Evolutionary conservation across 2,329 filamentous ascomycete genomes (phyloP).

Genomic region (Fonsecaea pedrosoi): DNA sequence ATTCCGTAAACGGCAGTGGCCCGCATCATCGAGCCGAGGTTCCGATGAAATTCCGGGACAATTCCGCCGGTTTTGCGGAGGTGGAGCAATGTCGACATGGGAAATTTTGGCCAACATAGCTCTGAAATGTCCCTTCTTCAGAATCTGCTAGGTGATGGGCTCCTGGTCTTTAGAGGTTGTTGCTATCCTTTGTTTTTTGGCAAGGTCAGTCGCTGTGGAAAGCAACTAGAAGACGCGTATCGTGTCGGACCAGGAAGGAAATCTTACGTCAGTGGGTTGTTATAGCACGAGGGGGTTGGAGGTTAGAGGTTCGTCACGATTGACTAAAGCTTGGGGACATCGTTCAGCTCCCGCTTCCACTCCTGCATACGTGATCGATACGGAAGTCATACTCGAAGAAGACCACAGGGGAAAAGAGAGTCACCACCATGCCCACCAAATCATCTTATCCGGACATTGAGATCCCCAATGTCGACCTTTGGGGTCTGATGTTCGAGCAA

Average conservation of each 20-base stretch:
- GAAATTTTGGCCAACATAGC: neutral
- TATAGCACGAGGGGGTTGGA: too few relatives aligned
- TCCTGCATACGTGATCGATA: neutral
- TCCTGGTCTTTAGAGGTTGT: neutral
- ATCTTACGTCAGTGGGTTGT: too few relatives aligned
- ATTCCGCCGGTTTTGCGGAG: constrained; percentile 2
- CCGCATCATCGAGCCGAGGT: neutral
- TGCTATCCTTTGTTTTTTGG: too few relatives aligned
- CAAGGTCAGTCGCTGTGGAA: too few relatives aligned
- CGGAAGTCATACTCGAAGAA: neutral
- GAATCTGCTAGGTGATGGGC: neutral
- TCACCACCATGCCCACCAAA: constrained; percentile 68
- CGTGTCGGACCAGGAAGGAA: too few relatives aligned
- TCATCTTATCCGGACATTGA: constrained; percentile 70
- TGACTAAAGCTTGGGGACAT: too few relatives aligned
- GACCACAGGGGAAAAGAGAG: neutral
- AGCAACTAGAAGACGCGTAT: too few relatives aligned
- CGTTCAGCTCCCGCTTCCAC: too few relatives aligned
- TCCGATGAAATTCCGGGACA: neutral
- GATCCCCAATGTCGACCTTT: constrained; percentile 78
- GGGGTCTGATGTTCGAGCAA: constrained; percentile 62
- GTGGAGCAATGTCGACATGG: neutral
- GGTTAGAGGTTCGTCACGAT: too few relatives aligned
- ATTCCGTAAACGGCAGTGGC: neutral
- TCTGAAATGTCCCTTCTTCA: neutral